Evolutionary conservation across 768 basidiomycete species (phyloP).

Genomic region (Mycena vitilis): DNA sequence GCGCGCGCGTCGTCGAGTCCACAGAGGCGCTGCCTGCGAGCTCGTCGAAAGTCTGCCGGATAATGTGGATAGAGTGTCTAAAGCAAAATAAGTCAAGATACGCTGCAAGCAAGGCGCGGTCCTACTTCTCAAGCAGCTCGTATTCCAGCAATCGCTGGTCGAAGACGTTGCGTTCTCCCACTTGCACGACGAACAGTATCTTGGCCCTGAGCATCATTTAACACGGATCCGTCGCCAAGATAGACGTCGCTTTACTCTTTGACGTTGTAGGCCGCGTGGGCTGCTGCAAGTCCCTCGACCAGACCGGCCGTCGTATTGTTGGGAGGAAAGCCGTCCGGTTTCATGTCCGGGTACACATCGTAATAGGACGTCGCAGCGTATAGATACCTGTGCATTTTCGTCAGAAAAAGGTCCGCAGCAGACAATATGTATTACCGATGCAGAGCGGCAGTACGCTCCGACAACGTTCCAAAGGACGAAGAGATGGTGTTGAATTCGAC

Average conservation of each 20-base stretch:
- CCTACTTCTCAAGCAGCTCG: slow-evolving; percentile 81
- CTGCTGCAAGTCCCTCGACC: slow-evolving; percentile 80
- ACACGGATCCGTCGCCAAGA: neutral
- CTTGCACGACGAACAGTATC: slow-evolving; percentile 91
- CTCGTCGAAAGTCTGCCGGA: slow-evolving; percentile 82
- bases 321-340: slow-evolving; percentile 68
- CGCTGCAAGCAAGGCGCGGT: slow-evolving; percentile 15
- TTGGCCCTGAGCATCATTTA: slow-evolving; percentile 47
- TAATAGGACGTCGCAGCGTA: slow-evolving; percentile 75
- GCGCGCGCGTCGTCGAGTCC: slow-evolving; percentile 54
- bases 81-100: neutral
- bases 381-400: slow-evolving; percentile 66
- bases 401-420: slow-evolving; percentile 3
- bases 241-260: slow-evolving; percentile 52
- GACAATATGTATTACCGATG: slow-evolving; percentile 67
- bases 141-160: slow-evolving; percentile 94
- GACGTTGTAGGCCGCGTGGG: slow-evolving; percentile 78
- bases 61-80: slow-evolving; percentile 80
- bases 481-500: slow-evolving; percentile 99
- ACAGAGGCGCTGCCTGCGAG: slow-evolving; percentile 70
- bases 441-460: slow-evolving; percentile 72
- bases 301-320: slow-evolving; percentile 81
- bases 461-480: slow-evolving; percentile 87
- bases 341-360: slow-evolving; percentile 63
- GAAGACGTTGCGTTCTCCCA: slow-evolving; percentile 92